phyloP scores from a whole-genome alignment of 306 rosid species.

The Oxytropis ochrocephala region DNA sequence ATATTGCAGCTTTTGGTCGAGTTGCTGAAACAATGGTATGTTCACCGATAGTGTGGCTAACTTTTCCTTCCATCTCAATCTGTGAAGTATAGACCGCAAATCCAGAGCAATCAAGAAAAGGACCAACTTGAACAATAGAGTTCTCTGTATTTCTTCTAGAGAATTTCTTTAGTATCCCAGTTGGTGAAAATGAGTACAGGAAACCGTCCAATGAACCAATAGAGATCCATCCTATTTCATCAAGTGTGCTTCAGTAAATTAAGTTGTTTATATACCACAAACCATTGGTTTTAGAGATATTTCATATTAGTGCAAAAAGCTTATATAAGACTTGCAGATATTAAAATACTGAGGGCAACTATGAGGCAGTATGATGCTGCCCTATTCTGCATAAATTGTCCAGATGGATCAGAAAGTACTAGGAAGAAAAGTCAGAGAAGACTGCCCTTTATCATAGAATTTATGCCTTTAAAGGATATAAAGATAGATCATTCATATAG shows the following conservation, averaged over 20 bases:
- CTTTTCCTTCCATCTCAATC: conserved; percentile 65
- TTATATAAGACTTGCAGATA: neutral
- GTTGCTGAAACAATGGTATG: conserved; percentile 48
- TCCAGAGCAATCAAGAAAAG: conserved; percentile 79
- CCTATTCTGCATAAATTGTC: neutral
- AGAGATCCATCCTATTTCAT: conserved; percentile 64
- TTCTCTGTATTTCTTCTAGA: conserved; percentile 40
- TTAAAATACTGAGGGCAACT: neutral
- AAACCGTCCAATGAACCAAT: conserved; percentile 75
- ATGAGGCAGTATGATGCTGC: neutral
- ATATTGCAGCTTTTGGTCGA: conserved; percentile 44
- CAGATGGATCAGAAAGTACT: neutral
- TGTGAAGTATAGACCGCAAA: conserved; percentile 60
- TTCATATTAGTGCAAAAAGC: neutral
- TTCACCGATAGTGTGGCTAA: conserved; percentile 37
- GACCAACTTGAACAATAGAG: conserved; percentile 50
- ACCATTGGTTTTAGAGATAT: neutral
- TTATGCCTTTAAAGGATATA: neutral
- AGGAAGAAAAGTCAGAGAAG: neutral
- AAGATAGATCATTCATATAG: neutral
- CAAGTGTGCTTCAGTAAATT: neutral
- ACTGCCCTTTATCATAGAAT: neutral
- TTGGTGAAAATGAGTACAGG: conserved; percentile 67
- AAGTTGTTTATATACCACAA: conserved; percentile 3
- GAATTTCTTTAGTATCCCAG: conserved; percentile 57